These are phyloP conservation scores for Sarcodon sp. DNA, from an alignment of 768 basidiomycete genomes.

Conservation along the genomic window DNA sequence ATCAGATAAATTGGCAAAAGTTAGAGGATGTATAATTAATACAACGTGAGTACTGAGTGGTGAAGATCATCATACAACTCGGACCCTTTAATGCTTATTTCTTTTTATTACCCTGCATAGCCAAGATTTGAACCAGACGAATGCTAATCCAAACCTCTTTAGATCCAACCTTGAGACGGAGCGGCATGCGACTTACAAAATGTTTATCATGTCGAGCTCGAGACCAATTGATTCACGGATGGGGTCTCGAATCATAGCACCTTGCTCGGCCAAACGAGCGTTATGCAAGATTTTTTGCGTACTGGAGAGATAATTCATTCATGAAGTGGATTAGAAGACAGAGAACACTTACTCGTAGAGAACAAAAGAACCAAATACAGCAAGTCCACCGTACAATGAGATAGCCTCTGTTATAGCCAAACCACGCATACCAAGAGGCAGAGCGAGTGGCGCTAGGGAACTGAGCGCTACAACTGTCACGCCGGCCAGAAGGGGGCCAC, in stretches of 20 bases:
- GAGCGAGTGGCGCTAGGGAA: slow-evolving; percentile 79
- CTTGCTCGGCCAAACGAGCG: slow-evolving; percentile 60
- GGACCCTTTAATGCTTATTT: slow-evolving; percentile 18
- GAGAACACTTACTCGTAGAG: slow-evolving; percentile 59
- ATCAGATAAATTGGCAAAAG: no score
- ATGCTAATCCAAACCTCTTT: slow-evolving; percentile 29
- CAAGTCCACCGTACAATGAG: slow-evolving; percentile 79
- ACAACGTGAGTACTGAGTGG: no score
- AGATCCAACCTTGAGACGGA: slow-evolving; percentile 5
- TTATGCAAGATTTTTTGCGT: slow-evolving; percentile 79
- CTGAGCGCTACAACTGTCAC: slow-evolving; percentile 80
- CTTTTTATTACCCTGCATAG: slow-evolving; percentile 50
- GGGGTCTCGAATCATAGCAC: slow-evolving; percentile 56
- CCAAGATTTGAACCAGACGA: slow-evolving; percentile 69
- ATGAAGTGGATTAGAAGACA: neutral
- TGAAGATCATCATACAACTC: neutral
- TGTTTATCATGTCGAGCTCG: slow-evolving; percentile 84
- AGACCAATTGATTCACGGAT: slow-evolving; percentile 67
- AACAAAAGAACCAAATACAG: slow-evolving; percentile 78
- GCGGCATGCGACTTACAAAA: slow-evolving; percentile 42
- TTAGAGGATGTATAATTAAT: no score
- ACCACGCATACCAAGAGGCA: slow-evolving; percentile 71
- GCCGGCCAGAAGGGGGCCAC: slow-evolving; percentile 80
- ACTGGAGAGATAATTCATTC: slow-evolving; percentile 20
- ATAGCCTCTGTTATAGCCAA: slow-evolving; percentile 69